Base-by-base conservation (phyloP, 495 filamentous ascomycete species). In the Geoglossum glabrum region DNA sequence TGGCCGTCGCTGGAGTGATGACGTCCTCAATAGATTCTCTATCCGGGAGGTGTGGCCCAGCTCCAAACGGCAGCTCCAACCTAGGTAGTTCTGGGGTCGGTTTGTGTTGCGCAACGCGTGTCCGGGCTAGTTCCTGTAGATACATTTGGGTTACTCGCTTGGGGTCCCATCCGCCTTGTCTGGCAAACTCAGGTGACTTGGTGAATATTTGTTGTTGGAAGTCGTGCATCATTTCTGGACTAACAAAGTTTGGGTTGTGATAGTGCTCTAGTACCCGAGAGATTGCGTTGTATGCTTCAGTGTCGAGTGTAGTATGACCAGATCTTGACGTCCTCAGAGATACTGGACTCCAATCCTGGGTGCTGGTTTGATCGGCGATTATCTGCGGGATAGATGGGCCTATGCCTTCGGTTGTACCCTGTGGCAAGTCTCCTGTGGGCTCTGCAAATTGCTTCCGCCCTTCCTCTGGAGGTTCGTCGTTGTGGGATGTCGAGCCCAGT, bases 101-200 rank as follows among this genome's bases (percentile, higher is more conserved):
- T 15, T 26, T 52, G 30, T 52, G 49, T 13, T 38, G 38, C 40
- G 54, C 23, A 28, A 56, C 26, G 23, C 54, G 4, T 56, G 27
- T 70, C 49, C 69, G 67, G 5, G 71, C 72, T 34, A 79, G 64
- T 61, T 77, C 68, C 61, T 79, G 70, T 0, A 79, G 60, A 61
- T 77, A 80, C 21, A 80, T 66, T 57, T 76, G 75, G 13, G 72
- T 76, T 0, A 74, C 73, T 28, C 72, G 72, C 40, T 73, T 74
- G 1, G 75, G 72, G 60, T 79, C 74, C 74, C 76, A 79, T 30
- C 72, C 69, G 10, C 74, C 76, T 57, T 73, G 69, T 54, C 71
- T 70, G 17, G 71, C 76, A 28, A 79, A 61, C 50, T 70, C 77
- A 17, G 76, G 72, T 8, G 69, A 71, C 28, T 67, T 63, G 17